Evolutionary conservation across 1,284 basidiomycete species (phyloP).

Genomic region (Cerrena zonata): DNA sequence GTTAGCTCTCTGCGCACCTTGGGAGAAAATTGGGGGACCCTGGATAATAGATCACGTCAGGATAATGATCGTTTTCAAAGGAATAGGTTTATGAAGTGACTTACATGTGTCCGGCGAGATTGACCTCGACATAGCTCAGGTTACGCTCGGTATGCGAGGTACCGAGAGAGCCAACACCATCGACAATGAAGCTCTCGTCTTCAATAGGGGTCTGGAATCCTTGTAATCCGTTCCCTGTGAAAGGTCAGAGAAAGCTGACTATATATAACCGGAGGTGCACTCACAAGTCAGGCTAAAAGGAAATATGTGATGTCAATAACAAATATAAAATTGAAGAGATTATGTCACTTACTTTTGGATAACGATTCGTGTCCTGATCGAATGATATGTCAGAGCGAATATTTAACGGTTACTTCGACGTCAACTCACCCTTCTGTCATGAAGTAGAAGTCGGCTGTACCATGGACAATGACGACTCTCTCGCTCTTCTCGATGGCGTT

Average conservation of each 20-base stretch:
- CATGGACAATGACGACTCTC: slow-evolving; percentile 65
- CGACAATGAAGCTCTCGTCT: slow-evolving; percentile 62
- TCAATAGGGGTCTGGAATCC: slow-evolving; percentile 66
- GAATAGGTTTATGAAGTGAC: slow-evolving; percentile 20
- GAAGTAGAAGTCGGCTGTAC: slow-evolving; percentile 64
- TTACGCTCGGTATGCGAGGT: slow-evolving; percentile 60
- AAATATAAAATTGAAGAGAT: background rate
- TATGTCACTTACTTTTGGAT: slow-evolving; percentile 56
- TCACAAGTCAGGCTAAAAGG: slow-evolving; percentile 60
- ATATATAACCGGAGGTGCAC: slow-evolving; percentile 24
- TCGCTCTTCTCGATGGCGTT: slow-evolving; percentile 72
- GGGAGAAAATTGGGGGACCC: slow-evolving; percentile 66
- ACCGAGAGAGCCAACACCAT: slow-evolving; percentile 62
- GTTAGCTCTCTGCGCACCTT: slow-evolving; percentile 30
- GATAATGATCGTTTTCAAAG: slow-evolving; percentile 17
- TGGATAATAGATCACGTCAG: slow-evolving; percentile 17
- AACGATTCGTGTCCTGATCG: slow-evolving; percentile 50
- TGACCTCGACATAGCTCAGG: slow-evolving; percentile 61
- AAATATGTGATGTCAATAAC: background rate
- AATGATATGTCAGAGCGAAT: too few species aligned
- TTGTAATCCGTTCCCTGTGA: slow-evolving; percentile 56
- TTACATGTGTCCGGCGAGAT: slow-evolving; percentile 66
- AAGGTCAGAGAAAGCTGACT: background rate
- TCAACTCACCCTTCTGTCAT: slow-evolving; percentile 62
- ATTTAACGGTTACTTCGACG: too few species aligned